Conservation (phyloP, 1,284 basidiomycete species). For the Phylloporus sp. region DNA sequence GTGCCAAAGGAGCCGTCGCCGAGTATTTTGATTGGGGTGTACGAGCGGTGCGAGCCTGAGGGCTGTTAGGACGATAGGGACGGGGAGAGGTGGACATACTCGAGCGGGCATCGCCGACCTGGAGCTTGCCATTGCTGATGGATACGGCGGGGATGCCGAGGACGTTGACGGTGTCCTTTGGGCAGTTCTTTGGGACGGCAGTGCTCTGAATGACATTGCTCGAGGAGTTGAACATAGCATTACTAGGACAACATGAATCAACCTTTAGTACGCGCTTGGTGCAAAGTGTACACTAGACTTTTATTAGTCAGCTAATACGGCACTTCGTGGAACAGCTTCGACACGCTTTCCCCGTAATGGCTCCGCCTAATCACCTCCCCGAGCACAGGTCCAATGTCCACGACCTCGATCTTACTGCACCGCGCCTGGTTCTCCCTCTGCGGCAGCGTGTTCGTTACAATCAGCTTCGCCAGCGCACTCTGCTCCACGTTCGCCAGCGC, state of each 20-base stretch:
- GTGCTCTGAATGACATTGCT: constrained; percentile 58
- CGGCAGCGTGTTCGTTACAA: constrained; percentile 98
- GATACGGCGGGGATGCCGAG: constrained; percentile 76
- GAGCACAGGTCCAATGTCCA: constrained; percentile 94
- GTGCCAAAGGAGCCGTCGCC: constrained; percentile 98
- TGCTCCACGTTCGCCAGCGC: constrained; percentile 78
- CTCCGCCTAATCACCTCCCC: constrained; percentile 96
- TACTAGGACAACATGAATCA: constrained; percentile 42
- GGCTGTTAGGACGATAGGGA: constrained; percentile 11
- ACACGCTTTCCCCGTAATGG: constrained; percentile 86
- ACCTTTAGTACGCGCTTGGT: not conserved
- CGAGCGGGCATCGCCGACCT: constrained; percentile 74
- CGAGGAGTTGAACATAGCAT: constrained; percentile 69
- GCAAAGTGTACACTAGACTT: constrained; percentile 13
- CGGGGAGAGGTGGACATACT: constrained; percentile 54
- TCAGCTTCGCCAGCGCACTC: constrained; percentile 90
- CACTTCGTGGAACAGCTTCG: constrained; percentile 85
- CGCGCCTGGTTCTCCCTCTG: constrained; percentile 80
- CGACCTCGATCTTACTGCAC: constrained; percentile 92
- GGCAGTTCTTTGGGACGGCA: constrained; percentile 13
- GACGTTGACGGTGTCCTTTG: constrained; percentile 69
- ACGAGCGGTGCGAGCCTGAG: constrained; percentile 64
- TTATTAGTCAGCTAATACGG: constrained; percentile 66
- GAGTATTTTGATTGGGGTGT: constrained; percentile 84
- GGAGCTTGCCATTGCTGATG: constrained; percentile 68